phyloP scores from a whole-genome alignment of 345 rosid species.

The Linum tenue region DNA sequence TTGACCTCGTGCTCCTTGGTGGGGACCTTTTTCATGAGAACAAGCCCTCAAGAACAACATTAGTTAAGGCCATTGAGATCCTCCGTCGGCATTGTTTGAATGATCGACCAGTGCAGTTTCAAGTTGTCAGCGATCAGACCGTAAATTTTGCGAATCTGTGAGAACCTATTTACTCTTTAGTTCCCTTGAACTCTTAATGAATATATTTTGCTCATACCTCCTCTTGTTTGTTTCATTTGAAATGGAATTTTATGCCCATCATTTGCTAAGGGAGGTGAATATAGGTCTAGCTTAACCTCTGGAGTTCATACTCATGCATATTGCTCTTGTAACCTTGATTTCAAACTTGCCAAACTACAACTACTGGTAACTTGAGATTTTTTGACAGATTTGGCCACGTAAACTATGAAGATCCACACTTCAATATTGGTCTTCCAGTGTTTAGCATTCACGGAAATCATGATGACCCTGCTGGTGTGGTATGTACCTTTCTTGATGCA shows the following conservation, averaged over 20 bases:
- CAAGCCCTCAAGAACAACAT: conserved; percentile 90
- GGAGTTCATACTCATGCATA: neutral
- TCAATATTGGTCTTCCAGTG: conserved; percentile 93
- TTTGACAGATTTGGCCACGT: conserved; percentile 86
- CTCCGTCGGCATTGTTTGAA: conserved; percentile 90
- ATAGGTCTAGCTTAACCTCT: conserved; percentile 3
- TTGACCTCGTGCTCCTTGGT: conserved; percentile 84
- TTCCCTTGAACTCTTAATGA: neutral
- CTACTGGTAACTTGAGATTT: neutral
- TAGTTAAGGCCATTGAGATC: conserved; percentile 91
- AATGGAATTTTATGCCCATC: neutral
- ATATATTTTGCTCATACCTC: neutral
- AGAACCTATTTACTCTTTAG: conserved; percentile 9
- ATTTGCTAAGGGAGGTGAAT: neutral
- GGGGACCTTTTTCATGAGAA: conserved; percentile 99
- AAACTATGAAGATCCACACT: conserved; percentile 97
- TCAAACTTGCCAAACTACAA: neutral
- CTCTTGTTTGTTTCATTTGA: conserved; percentile 4
- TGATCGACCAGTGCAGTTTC: conserved; percentile 84
- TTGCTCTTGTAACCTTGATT: neutral
- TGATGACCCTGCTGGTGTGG: conserved; percentile 99
- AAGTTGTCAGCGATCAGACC: conserved; percentile 98
- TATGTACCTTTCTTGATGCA: conserved; percentile 27
- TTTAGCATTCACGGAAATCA: conserved; percentile 99
- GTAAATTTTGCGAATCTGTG: conserved; percentile 78